phyloP scores from a whole-genome alignment of 2,329 filamentous ascomycete species.

The Paecilomyces fulvus region DNA sequence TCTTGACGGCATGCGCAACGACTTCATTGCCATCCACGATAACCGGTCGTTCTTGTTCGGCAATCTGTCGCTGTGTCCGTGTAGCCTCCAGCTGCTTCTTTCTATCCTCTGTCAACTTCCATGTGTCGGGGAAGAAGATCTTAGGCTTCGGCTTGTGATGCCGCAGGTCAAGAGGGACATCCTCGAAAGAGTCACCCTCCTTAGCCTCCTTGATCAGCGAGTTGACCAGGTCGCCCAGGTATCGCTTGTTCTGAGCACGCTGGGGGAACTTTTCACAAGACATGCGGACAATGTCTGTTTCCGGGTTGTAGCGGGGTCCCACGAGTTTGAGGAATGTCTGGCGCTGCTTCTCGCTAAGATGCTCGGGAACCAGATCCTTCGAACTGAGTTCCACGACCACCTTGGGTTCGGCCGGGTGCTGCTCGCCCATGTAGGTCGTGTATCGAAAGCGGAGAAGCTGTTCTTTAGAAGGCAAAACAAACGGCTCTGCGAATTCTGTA shows the following conservation, averaged over 20 bases:
- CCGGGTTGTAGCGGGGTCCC: constrained; percentile 79
- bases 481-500: constrained; percentile 74
- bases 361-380: constrained; percentile 52
- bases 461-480: constrained; percentile 56
- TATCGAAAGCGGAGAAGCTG: constrained; percentile 87
- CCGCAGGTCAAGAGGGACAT: constrained; percentile 80
- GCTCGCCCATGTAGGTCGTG: constrained; percentile 91
- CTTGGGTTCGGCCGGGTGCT: constrained; percentile 84
- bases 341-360: constrained; percentile 58
- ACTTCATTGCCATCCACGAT: constrained; percentile 45
- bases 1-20: constrained; percentile 22
- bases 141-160: constrained; percentile 66
- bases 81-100: constrained; percentile 55
- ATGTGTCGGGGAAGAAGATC: constrained; percentile 69
- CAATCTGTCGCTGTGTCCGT: constrained; percentile 44
- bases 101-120: constrained; percentile 68
- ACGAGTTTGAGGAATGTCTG: constrained; percentile 80
- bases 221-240: constrained; percentile 70
- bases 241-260: constrained; percentile 94
- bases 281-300: constrained; percentile 74
- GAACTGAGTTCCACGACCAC: constrained; percentile 87
- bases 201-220: constrained; percentile 66
- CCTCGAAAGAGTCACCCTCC: constrained; percentile 76
- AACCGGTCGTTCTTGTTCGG: constrained; percentile 52
- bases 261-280: constrained; percentile 82